Evolutionary conservation across 148 eudicot species (phyloP).

Genomic region (Rhododendron molle): DNA sequence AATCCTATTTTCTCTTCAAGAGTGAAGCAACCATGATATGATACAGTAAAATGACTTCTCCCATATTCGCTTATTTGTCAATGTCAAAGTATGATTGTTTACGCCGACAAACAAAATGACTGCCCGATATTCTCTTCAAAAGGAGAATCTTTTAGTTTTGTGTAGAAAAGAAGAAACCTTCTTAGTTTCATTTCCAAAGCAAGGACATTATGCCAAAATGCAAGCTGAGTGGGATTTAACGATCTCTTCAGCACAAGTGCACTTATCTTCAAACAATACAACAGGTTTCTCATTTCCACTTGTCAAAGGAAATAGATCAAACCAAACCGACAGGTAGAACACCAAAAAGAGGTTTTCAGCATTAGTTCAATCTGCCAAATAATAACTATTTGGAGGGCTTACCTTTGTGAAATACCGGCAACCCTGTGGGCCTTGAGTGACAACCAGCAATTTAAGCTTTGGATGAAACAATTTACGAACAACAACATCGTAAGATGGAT

Average conservation of each 20-base stretch:
- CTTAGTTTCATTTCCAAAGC: neutral
- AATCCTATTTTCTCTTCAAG: neutral
- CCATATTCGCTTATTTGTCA: neutral
- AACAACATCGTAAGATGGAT: conserved; percentile 86
- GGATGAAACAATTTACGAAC: conserved; percentile 89
- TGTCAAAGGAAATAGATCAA: neutral
- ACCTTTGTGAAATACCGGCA: conserved; percentile 97
- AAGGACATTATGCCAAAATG: neutral
- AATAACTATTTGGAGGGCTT: conserved; percentile 12
- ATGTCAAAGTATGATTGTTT: neutral
- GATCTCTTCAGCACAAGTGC: too few relatives aligned
- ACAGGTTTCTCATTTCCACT: neutral
- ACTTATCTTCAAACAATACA: neutral
- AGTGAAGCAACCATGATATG: neutral
- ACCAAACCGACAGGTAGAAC: neutral
- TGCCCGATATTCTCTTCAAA: neutral
- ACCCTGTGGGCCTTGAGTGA: conserved; percentile 77
- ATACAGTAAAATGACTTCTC: neutral
- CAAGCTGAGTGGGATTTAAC: too few relatives aligned
- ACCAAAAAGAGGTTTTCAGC: neutral
- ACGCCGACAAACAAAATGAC: neutral
- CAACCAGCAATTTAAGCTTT: conserved; percentile 76
- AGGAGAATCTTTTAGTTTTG: neutral
- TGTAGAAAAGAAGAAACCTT: neutral
- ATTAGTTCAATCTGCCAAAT: neutral